Base-by-base conservation (phyloP, 805 yeast species). In the Metschnikowia vanudenii region DNA sequence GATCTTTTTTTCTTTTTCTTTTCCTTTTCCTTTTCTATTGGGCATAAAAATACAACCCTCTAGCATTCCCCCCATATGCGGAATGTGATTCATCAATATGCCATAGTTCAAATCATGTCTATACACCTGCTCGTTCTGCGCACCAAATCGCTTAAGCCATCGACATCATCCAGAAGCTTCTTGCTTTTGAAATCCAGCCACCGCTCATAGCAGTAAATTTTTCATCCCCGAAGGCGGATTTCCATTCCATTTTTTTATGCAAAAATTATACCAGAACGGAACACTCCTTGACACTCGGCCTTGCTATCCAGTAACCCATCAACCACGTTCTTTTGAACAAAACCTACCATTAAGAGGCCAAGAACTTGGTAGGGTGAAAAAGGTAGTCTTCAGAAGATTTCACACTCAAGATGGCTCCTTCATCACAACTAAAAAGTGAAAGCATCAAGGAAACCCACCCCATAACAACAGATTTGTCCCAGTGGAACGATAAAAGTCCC, bases 341-440 rank as follows among this genome's bases (percentile, higher is more conserved):
- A 7, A 33, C 5, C 22, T 18, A 33, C 36, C 36, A 17, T 11
- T 13, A 33, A 33, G 35, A 33, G 22, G 20, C 36, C 19, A 7
- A 33, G 19, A 11, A 16, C 22, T 33, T 14, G 4, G 14, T 4
- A 8, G 17, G 5, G 14, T 30, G 33, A 30, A n/a, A 13, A 4
- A 10, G 17, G 37, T 13, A 33, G 13, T 6, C 24, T 18, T 34
- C 8, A 24, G 14, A 18, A 10, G 17, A 4, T 16, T 34, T 34
- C 22, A 34, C 18, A 3, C 3, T 37, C 35, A 30, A 18, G 8
- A 43, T 43, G 41, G 46, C 41, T 16, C 41, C 46, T n/a, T 30
- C 46, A 9, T 37, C 41, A 2, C 40, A 37, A 22, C 9, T 20
- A 1, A 18, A 18, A 8, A 12, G 14, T 18, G 26, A 41, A 5